Evolutionary conservation across 805 yeast species (phyloP), one percentile per base, ranked within the genome.

Genomic region (Ogataea degrootiae): DNA sequence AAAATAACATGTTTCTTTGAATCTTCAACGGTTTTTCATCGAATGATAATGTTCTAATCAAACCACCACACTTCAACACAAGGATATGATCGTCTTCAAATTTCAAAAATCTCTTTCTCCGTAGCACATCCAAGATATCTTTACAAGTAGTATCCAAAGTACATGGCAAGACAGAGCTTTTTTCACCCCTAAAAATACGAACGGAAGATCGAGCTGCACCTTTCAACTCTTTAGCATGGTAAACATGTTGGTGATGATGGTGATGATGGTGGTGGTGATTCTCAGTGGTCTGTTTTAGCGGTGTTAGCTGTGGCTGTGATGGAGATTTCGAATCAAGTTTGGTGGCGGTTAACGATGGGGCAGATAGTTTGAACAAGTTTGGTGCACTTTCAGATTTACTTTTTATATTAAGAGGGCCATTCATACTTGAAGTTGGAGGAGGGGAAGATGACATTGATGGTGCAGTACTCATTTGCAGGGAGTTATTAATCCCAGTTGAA

Each of bases 151-250:
- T 85, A 48, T 85, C 87, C 34, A 86, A 74, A 0, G 92, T 80
- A 60, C 96, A 84, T 15, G 90, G 80, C 19, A 92, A 69, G 1
- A 96, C 87, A 0, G 83, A 73, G 15, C 94, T 85, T 54, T 89
- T 91, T 48, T 87, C 96, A 44, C 82, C 86, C 49, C 85, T 81
- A 69, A 86, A 90, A 1, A 92, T 83, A 50, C 96, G 80, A 21
- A 92, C 61, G 0, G 68, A 64, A 1, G 70, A 65, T 38, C 61
- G 53, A 3, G 67, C 58, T 2, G 69, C 56, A 22, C 68, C 67
- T 47, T 55, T 55, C 41, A 62, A 50, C 41, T 60, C 68, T 35
- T 55, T 61, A 5, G 50, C 41, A 36, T 49, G 57, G 37, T 46
- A 48, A 11, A 45, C 48, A 35, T 44, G 45, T 33, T 54, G 54